Conservation (phyloP, 2,329 filamentous ascomycete species). For the Colletotrichum salicis region DNA sequence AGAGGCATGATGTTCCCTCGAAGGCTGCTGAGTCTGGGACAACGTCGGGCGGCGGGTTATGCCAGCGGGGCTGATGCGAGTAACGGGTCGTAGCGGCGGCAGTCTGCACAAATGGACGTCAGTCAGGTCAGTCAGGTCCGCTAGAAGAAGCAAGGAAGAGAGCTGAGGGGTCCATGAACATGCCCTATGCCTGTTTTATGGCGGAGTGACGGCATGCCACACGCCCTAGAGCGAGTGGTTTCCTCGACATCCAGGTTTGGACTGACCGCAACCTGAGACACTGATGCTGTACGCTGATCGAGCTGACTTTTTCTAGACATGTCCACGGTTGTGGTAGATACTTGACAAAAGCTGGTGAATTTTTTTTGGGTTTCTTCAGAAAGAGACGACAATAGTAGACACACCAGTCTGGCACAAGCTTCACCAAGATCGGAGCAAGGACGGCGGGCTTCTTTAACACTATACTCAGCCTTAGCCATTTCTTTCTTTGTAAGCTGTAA, state of each 20-base stretch:
- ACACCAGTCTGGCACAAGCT: neutral
- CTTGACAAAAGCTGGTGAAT: neutral
- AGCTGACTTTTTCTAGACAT: neutral
- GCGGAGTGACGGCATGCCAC: neutral
- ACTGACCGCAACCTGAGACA: constrained; percentile 7
- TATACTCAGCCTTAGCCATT: neutral
- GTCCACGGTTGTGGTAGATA: neutral
- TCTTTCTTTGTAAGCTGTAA: neutral
- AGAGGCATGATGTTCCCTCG: neutral
- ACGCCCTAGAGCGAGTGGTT: neutral
- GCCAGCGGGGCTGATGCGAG: constrained; percentile 38
- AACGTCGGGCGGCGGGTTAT: constrained; percentile 37
- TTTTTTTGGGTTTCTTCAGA: neutral
- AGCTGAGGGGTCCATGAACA: neutral
- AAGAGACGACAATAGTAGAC: neutral
- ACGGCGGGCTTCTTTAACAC: neutral
- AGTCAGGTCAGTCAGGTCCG: neutral
- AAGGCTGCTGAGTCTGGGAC: neutral
- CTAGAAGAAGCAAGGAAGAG: neutral
- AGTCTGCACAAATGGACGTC: constrained; percentile 3
- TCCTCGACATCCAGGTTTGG: neutral
- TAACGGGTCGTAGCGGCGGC: neutral
- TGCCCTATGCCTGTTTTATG: constrained; percentile 14
- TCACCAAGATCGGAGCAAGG: neutral
- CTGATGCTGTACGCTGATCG: neutral